Evolutionary conservation across 176 grass and related monocot genomes (phyloP), one percentile per base, ranked within the genome.

Genomic region (Oryza punctata): DNA sequence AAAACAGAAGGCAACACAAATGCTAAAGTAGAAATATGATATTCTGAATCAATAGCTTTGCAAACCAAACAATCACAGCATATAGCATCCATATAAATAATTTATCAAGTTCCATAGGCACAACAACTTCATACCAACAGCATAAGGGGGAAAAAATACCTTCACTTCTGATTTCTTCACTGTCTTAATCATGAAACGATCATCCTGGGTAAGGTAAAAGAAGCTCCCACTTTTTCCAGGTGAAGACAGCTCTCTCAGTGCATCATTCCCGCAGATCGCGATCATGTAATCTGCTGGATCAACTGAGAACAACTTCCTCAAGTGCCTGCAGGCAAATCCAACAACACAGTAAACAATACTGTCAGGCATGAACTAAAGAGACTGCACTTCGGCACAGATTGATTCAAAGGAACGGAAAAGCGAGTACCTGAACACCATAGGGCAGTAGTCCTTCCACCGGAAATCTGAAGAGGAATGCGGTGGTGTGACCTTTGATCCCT

Each of bases 81-180:
- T 7, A 74, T 13, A 61, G 5, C 11, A 50, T 10, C 30, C 11
- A 8, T 18, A 32, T 16, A 49, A 23, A 47, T 35, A 40, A 66
- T 54, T 6, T 77, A 68, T 49, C 10, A 15, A 37, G 81, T 64
- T 80, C 38, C 15, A 47, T 52, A 9, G 16, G 76, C 12, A 12
- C 2, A 45, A 15, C 30, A 70, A 21, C 32, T 30, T 64, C 29
- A 32, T 16, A 78, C 72, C 28, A 60, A 67, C 19, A 35, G 2
- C 18, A 68, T 75, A 44, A 75, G 43, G 28, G 52, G 7, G 64
- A 67, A 24, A 45, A 65, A 21, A 74, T 57, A 96, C 94, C 87
- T 96, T 96, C 28, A 96, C 94, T 93, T 96, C 94, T 15, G 94
- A 96, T 82, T 93, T 96, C 45, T 80, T 96, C 86, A 96, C 94